Evolutionary conservation across 106 monocot species (phyloP), one percentile per base, ranked within the genome.

Genomic region (Triglochin maritima): DNA sequence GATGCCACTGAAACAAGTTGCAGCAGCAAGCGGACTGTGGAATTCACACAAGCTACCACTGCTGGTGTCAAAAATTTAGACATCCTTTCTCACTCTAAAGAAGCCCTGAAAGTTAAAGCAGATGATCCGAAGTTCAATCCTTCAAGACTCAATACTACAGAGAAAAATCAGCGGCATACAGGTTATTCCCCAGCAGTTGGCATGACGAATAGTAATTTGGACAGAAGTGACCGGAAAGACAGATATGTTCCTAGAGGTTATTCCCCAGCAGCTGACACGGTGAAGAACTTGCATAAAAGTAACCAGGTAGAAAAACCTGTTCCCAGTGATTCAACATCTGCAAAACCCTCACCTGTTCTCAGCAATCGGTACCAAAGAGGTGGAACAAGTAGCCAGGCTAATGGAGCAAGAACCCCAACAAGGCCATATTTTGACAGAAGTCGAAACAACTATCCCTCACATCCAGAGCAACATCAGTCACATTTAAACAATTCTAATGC

Each of bases 321-420:
- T 62, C 62, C 62, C 6, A 16, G 62, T 16, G 62, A 44, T 13
- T 4, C 62, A 9, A 62, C 41, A 62, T 44, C 29, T 3, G 41
- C 45, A 8, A 12, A 29, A 29, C 53, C 72, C 52, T 53, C 60
- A 49, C 29, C 69, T 15, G 69, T 17, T 46, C 13, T 60, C 14
- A 50, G 9, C 52, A 59, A 67, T 10, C 10, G 67, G 42, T 75
- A 67, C 13, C 41, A 51, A 44, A 59, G 41, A 65, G 50, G 59
- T 68, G 67, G 51, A 10, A 14, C 59, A 42, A 67, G 51, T 13
- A 17, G 4, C 17, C 48, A 61, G 15, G 14, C 9, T 44, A 66
- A 68, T n/a, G 57, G 14, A 50, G 49, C 45, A 59, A 63, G 62
- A 60, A 46, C 9, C 11, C 60, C 66, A 0, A 7, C 42, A 17